Conservation (phyloP, 2,329 filamentous ascomycete species). For the Fusarium cicatricum region DNA sequence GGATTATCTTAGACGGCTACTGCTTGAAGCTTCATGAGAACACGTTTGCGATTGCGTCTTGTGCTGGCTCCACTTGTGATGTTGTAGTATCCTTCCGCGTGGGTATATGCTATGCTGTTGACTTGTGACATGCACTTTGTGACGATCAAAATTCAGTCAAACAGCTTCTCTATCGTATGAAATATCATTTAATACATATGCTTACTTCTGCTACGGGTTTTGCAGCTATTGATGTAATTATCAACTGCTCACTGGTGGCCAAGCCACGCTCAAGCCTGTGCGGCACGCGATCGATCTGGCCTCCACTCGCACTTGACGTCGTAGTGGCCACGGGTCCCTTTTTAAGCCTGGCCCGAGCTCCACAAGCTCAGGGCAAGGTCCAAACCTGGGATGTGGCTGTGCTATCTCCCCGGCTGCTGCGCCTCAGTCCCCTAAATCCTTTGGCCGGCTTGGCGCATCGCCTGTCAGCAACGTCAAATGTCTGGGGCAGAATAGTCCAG, state of each 20-base stretch:
- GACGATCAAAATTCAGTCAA: slow-evolving; percentile 14
- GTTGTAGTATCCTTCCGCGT: background rate
- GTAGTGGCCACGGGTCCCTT: slow-evolving; percentile 33
- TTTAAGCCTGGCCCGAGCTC: slow-evolving; percentile 29
- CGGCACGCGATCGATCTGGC: slow-evolving; percentile 6
- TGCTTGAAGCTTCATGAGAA: slow-evolving; percentile 40
- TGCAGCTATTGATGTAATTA: slow-evolving; percentile 8
- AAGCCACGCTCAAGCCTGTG: slow-evolving; percentile 19
- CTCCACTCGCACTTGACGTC: slow-evolving; percentile 1
- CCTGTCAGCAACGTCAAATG: slow-evolving; percentile 29
- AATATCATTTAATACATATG: background rate
- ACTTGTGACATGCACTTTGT: background rate
- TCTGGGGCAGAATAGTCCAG: slow-evolving; percentile 18
- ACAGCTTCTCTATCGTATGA: too few species aligned
- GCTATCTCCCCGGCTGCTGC: slow-evolving; percentile 28
- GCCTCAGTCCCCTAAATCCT: slow-evolving; percentile 32
- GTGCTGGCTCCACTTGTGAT: slow-evolving; percentile 17
- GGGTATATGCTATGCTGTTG: background rate
- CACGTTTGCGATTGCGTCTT: slow-evolving; percentile 35
- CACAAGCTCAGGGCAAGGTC: background rate
- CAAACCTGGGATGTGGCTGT: slow-evolving; percentile 37
- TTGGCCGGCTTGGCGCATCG: slow-evolving; percentile 24
- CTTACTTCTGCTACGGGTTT: background rate
- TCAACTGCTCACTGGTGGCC: slow-evolving; percentile 27
- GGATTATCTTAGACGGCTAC: slow-evolving; percentile 38